Evolutionary conservation across 768 basidiomycete genomes (phyloP), one percentile per base, ranked within the genome.

Genomic region (Termitomyces sp.): DNA sequence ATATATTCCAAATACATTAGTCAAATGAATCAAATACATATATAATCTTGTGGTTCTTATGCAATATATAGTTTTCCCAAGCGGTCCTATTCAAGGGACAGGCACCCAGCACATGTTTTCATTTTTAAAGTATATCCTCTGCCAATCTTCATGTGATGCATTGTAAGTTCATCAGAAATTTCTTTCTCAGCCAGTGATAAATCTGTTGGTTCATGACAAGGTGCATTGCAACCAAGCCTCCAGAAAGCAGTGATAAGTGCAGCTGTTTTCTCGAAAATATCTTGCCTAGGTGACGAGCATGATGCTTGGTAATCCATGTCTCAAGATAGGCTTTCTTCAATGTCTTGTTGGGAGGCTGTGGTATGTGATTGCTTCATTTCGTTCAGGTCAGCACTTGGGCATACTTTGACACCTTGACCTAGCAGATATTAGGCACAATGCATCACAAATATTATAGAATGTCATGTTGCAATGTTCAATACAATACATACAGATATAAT

Each of bases 251-350:
- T n/a, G 3, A 60, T 60, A 1, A 57, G 29, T 1, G 55, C 59
- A n/a, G 52, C 55, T 34, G 51, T 60, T 46, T 60, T 60, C 22
- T 53, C 47, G 33, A 60, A 60, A 13, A 60, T 57, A 9, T 60
- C 44, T 7, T 10, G 51, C 18, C 24, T 49, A 20, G 56, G 60
- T 24, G 51, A 57, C 13, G 47, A 52, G 34, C 34, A 34, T 2
- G 12, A 34, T 34, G 34, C 34, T 34, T 34, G 34, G 12, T 34
- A 13, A 13, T 34, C 34, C 13, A 34, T 34, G 34, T 34, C 34
- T n/a, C 2, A 22, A 5, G 34, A 34, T 1, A 53, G 2, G 8
- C 26, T n/a, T 24, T 39, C 28, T 9, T 58, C 51, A 28, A 58
- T 34, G 18, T 58, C 51, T 0, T 31, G 22, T 22, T 18, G 1